These are phyloP conservation scores for Ulmus americana DNA, from an alignment of 331 rosid species.

Conservation along the genomic window DNA sequence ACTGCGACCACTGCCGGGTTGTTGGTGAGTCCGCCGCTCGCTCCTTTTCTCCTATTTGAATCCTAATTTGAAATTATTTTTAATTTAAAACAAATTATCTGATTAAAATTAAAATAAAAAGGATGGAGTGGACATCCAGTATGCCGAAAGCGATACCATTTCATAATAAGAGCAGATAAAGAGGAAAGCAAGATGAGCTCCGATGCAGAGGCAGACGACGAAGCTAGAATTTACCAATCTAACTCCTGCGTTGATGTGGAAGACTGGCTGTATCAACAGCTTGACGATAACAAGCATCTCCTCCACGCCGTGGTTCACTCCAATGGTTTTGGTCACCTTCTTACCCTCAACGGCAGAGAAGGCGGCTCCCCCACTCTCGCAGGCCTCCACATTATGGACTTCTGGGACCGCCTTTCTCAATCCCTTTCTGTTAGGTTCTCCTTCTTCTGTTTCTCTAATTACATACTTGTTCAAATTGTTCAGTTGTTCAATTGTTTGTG, in stretches of 20 bases:
- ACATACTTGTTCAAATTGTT: neutral
- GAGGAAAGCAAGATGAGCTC: neutral
- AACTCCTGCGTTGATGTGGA: constrained; percentile 37
- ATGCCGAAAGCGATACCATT: constrained; percentile 52
- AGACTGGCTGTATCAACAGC: constrained; percentile 50
- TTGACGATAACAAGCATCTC: constrained; percentile 57
- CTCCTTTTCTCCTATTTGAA: neutral
- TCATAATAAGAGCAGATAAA: constrained; percentile 35
- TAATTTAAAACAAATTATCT: neutral
- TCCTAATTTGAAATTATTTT: neutral
- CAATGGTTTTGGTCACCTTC: constrained; percentile 68
- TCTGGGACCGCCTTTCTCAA: constrained; percentile 65
- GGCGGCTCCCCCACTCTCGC: constrained; percentile 59
- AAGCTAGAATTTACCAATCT: neutral
- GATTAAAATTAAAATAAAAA: neutral
- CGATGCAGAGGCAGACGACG: neutral
- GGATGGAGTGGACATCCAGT: constrained; percentile 69
- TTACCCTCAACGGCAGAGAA: constrained; percentile 58
- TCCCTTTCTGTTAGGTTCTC: constrained; percentile 57
- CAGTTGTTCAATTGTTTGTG: neutral
- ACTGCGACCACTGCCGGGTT: constrained; percentile 63
- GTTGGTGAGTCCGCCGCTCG: constrained; percentile 48
- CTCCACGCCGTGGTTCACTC: constrained; percentile 64
- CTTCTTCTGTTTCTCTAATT: neutral
- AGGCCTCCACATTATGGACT: constrained; percentile 51